Evolutionary conservation across 805 yeast species (phyloP).

Genomic region (Myxozyma monticola): DNA sequence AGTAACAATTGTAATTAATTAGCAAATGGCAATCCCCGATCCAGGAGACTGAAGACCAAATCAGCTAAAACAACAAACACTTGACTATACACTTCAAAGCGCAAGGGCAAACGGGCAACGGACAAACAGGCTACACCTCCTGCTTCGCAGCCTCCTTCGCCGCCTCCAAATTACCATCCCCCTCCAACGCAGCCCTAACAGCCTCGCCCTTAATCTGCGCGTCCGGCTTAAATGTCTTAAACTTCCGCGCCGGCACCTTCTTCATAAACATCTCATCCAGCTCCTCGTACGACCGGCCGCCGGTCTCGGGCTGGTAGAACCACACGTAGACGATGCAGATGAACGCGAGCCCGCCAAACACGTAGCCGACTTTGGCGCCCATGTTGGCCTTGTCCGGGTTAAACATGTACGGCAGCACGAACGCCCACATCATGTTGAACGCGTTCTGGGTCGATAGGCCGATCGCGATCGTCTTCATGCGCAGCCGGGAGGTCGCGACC

Average conservation of each 20-base stretch:
- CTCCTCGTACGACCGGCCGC: conserved; percentile 1
- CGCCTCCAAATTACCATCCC: too few species aligned
- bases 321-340: conserved; percentile 29
- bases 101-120: too few species aligned
- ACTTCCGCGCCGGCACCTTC: conserved; percentile 2
- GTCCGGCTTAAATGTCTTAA: conserved; percentile 2
- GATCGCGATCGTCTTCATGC: conserved; percentile 46
- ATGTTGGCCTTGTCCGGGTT: conserved; percentile 48
- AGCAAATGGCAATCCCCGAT: too few species aligned
- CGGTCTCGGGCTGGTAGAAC: conserved; percentile 5
- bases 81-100: too few species aligned
- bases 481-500: conserved; percentile 43
- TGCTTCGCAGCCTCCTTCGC: too few species aligned
- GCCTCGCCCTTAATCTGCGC: neutral
- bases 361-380: conserved; percentile 49
- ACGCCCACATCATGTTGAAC: conserved; percentile 40
- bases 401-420: conserved; percentile 50
- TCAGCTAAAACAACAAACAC: too few species aligned
- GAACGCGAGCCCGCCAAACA: neutral
- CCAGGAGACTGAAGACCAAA: too few species aligned
- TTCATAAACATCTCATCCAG: conserved; percentile 18
- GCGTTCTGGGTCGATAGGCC: conserved; percentile 40
- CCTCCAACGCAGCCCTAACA: neutral
- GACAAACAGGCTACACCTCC: too few species aligned
- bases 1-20: too few species aligned